Base-by-base conservation (phyloP, 768 basidiomycete genomes). In the Lepiota venenata region DNA sequence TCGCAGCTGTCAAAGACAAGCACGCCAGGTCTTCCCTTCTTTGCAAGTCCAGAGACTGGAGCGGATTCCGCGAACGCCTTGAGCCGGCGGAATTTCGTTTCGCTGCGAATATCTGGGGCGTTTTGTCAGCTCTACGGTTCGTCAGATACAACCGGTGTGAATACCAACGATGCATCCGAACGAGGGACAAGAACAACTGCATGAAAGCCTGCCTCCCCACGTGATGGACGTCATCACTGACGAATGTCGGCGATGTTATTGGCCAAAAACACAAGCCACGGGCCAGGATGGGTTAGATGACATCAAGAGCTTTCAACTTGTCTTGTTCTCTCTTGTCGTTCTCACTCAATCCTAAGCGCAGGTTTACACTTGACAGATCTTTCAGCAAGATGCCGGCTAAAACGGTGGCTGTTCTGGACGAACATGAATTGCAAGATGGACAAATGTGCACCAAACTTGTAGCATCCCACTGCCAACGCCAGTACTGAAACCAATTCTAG, bases 391-490 rank as follows among this genome's bases (percentile, higher is more conserved):
- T 80, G 79, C 69, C 78, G 35, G 60, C 67, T 39, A 78, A 78
- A 61, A 81, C 79, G 0, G 66, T 84, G 45, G 75, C 82, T 47
- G 84, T 87, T 38, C 76, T 85, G 44, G 73, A 81, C 47, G 78
- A 77, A 49, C 66, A 74, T 37, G 81, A 84, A 55, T 71, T 88
- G 52, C 65, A 78, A 58, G 82, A 88, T 74, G 87, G 87, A 29
- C 78, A 86, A 65, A 84, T 87, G 85, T 83, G 64, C 38, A 60
- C 50, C 5, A 7, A 2, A 46, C 7, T 15, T 9, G 8, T n/a
- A n/a, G 35, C 11, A 11, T 21, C 11, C 11, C 9, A 32, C 10
- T 36, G 29, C 38, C 32, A 21, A 38, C 16, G 29, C 37, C 39
- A 6, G 35, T 32, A 40, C 56, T 27, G 47, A 47, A 25, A 15